These are phyloP conservation scores for Paradendryphiella salina DNA, from an alignment of 2,329 filamentous ascomycete species.

Conservation along the genomic window DNA sequence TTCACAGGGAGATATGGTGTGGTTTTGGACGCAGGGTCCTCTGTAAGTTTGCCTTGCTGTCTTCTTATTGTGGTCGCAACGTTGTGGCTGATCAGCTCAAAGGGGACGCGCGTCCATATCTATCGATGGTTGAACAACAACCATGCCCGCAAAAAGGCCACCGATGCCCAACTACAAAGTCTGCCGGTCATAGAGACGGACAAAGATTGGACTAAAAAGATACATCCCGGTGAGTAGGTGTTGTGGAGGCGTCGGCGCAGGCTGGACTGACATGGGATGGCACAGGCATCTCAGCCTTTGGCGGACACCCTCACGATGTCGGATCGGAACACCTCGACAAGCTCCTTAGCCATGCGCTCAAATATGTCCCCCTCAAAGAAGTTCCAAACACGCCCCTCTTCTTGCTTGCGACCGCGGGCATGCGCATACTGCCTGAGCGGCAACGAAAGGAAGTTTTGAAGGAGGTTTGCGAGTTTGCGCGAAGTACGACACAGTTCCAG, in stretches of 20 bases:
- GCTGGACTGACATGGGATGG: conserved; percentile 15
- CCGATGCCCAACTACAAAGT: conserved; percentile 62
- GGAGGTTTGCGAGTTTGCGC: conserved; percentile 81
- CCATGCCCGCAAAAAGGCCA: conserved; percentile 65
- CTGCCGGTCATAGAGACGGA: conserved; percentile 82
- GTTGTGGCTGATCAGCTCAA: conserved; percentile 23
- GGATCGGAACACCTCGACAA: conserved; percentile 79
- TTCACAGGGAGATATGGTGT: conserved; percentile 74
- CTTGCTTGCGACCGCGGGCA: conserved; percentile 91
- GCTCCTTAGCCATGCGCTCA: conserved; percentile 79
- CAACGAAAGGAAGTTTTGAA: conserved; percentile 74
- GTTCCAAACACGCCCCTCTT: conserved; percentile 88
- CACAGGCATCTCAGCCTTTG: conserved; percentile 80
- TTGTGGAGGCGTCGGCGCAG: background rate
- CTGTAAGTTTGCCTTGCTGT: conserved; percentile 54
- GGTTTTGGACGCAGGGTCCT: conserved; percentile 96
- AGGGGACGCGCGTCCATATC: conserved; percentile 88
- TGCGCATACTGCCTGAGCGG: conserved; percentile 76
- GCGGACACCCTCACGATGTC: conserved; percentile 72
- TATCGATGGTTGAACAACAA: conserved; percentile 88
- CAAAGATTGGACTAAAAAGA: conserved; percentile 90
- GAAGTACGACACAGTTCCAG: conserved; percentile 74
- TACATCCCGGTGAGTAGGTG: conserved; percentile 69
- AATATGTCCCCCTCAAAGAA: conserved; percentile 74
- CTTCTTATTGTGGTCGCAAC: background rate